Percentiles rank a stretch among this genome's conserved stretches.
Evolutionary conservation across 108 stramenopile genomes (phyloP).

Genomic region (Nitzschia sp.): DNA sequence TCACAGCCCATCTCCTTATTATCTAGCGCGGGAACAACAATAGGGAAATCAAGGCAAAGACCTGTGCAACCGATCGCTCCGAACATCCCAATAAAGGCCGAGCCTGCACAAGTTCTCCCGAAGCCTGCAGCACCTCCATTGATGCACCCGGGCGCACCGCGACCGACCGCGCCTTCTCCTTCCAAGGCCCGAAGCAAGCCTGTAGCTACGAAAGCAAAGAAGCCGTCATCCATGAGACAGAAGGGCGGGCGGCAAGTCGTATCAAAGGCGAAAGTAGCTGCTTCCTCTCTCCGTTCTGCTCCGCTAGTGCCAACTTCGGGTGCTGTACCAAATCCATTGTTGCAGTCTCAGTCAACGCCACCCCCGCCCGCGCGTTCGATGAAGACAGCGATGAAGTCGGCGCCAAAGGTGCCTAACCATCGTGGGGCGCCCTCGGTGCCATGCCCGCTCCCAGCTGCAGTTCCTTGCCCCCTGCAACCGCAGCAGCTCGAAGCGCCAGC

Average conservation of each 20-base stretch:
- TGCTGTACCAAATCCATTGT: slow-evolving; percentile 27
- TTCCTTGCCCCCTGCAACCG: slow-evolving; percentile 31
- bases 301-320: background rate
- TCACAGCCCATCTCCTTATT: background rate
- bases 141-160: background rate
- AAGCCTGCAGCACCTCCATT: background rate
- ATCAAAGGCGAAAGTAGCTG: background rate
- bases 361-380: background rate
- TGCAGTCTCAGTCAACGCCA: background rate
- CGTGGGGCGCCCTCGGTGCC: slow-evolving; percentile 43
- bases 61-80: background rate
- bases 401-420: background rate
- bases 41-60: background rate
- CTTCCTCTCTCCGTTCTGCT: background rate
- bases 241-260: background rate
- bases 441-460: slow-evolving; percentile 52
- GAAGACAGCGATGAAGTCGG: background rate
- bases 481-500: background rate
- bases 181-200: background rate
- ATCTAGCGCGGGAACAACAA: background rate
- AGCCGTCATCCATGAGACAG: background rate
- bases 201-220: background rate
- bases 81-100: background rate
- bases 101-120: background rate
- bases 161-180: background rate